phyloP scores from a whole-genome alignment of 768 basidiomycete species.

The Psilocybe sp. region DNA sequence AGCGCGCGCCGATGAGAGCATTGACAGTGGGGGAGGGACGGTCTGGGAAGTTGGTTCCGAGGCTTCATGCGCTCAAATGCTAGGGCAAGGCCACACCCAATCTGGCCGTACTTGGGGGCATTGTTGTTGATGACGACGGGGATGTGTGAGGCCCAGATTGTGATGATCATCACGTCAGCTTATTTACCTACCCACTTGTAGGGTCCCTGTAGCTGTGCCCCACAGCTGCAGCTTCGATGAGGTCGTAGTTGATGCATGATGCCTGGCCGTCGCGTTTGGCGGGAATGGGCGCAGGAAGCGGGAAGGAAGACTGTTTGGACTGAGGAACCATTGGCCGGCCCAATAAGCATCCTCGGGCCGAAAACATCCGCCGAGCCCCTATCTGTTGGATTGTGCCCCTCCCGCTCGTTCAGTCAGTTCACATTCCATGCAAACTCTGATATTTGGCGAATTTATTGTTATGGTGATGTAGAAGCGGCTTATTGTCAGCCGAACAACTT shows the following conservation, averaged over 20 bases:
- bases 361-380: no score
- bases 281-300: no score
- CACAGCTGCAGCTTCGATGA: constrained; percentile 67
- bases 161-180: constrained; percentile 22
- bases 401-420: no score
- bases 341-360: no score
- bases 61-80: constrained; percentile 85
- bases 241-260: constrained; percentile 83
- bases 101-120: constrained; percentile 65
- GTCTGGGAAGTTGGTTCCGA: constrained; percentile 64
- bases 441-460: no score
- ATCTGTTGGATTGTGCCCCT: no score
- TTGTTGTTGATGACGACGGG: constrained; percentile 83
- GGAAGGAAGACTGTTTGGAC: no score
- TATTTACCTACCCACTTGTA: constrained; percentile 64
- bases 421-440: no score
- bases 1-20: constrained; percentile 41
- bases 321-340: no score
- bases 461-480: no score
- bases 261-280: constrained; percentile 37
- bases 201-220: constrained; percentile 83
- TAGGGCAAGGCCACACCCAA: constrained; percentile 75
- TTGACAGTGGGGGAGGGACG: constrained; percentile 47
- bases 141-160: constrained; percentile 78
- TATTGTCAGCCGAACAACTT: no score